Evolutionary conservation across 257 asterid genomes (phyloP).

Genomic region (Solanum rostratum): DNA sequence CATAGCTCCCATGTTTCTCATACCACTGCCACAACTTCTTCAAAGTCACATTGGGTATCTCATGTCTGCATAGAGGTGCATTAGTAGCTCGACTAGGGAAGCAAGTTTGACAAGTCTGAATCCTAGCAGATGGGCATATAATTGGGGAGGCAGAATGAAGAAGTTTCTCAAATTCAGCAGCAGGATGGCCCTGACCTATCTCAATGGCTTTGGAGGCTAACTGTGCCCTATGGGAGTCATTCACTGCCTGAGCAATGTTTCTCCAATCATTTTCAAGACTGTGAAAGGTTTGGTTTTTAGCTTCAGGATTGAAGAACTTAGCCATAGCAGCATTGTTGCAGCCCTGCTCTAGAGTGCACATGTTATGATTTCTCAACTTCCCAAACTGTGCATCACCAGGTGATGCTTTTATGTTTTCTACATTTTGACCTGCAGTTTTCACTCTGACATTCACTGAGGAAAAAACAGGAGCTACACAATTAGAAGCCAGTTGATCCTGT

Average conservation of each 20-base stretch:
- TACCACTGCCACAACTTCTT: constrained; percentile 23
- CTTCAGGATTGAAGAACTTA: neutral
- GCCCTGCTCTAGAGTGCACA: neutral
- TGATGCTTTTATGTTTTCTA: neutral
- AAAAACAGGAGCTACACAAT: neutral
- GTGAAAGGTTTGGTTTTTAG: neutral
- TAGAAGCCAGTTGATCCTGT: neutral
- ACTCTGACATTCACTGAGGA: neutral
- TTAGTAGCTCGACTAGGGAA: neutral
- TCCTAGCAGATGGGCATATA: constrained; percentile 3
- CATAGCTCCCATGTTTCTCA: constrained; percentile 16
- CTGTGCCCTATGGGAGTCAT: constrained; percentile 8
- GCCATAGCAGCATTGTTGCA: neutral
- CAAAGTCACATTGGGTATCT: constrained; percentile 8
- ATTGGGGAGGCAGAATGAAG: constrained; percentile 14
- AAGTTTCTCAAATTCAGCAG: constrained; percentile 17
- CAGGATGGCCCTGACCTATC: constrained; percentile 6
- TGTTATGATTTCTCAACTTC: neutral
- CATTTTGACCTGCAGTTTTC: neutral
- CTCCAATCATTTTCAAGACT: neutral
- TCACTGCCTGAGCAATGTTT: constrained; percentile 5
- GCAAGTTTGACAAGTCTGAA: neutral
- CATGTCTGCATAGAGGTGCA: constrained; percentile 6
- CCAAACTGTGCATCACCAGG: neutral
- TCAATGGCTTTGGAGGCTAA: constrained; percentile 8